These are phyloP conservation scores for Avicennia marina DNA, from an alignment of 257 asterid genomes.

Conservation along the genomic window DNA sequence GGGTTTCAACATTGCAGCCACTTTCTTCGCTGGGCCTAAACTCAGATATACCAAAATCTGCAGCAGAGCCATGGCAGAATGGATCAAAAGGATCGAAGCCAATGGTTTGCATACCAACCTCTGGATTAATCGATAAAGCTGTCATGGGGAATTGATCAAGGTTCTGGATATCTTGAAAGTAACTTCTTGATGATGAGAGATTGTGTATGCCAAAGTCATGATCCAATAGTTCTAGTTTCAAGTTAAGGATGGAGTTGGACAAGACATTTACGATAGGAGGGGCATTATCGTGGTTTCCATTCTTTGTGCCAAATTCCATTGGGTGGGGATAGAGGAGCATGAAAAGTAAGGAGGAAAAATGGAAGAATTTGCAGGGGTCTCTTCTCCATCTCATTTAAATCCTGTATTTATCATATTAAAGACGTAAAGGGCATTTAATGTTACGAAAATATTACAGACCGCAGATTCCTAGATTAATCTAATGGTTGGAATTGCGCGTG, in stretches of 20 bases:
- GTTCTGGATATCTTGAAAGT: constrained; percentile 52
- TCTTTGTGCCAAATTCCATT: constrained; percentile 28
- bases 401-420: constrained; percentile 30
- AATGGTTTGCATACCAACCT: constrained; percentile 26
- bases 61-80: constrained; percentile 20
- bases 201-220: constrained; percentile 35
- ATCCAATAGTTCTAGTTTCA: constrained; percentile 23
- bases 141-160: constrained; percentile 42
- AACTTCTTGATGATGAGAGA: too few species aligned
- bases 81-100: constrained; percentile 53
- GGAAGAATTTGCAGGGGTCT: constrained; percentile 21
- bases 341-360: constrained; percentile 11
- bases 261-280: too few species aligned
- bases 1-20: constrained; percentile 19
- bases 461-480: constrained; percentile 23
- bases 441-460: constrained; percentile 20
- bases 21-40: constrained; percentile 37
- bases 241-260: too few species aligned
- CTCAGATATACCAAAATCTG: constrained; percentile 35
- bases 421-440: constrained; percentile 37
- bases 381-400: constrained; percentile 24
- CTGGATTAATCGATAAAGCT: too few species aligned
- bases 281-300: constrained; percentile 12
- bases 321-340: constrained; percentile 16
- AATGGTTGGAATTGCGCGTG: constrained; percentile 16